A percentile compares a stretch with the other conserved stretches of the same genome.
These are phyloP conservation scores for Cryptosporidium meleagridis DNA, from an alignment of 169 alveolate species.

Conservation along the genomic window DNA sequence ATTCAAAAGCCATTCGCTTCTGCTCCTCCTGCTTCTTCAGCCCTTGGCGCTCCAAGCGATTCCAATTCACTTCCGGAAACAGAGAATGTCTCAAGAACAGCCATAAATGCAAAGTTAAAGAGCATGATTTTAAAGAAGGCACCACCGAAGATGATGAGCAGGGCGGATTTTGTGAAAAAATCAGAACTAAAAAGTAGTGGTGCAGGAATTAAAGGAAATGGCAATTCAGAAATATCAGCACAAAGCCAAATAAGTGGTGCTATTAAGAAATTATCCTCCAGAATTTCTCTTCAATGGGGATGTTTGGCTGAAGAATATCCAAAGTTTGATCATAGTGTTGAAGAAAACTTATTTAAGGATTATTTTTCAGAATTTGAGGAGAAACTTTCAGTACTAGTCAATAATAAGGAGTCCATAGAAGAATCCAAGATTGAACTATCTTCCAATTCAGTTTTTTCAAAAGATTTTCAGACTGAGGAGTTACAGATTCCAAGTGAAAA, in stretches of 20 bases:
- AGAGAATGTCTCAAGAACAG: neutral
- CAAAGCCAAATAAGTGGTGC: neutral
- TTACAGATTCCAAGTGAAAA: slow-evolving; percentile 32
- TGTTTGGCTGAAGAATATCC: slow-evolving; percentile 57
- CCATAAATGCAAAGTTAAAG: neutral
- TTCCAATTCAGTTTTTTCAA: slow-evolving; percentile 38
- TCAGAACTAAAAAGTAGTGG: neutral
- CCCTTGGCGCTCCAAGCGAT: too few species aligned
- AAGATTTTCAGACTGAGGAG: neutral
- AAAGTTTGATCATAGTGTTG: slow-evolving; percentile 2
- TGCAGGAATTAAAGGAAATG: neutral
- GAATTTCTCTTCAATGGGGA: slow-evolving; percentile 68
- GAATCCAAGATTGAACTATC: slow-evolving; percentile 11
- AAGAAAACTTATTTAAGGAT: slow-evolving; percentile 3
- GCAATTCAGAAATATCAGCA: neutral
- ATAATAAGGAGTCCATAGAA: neutral
- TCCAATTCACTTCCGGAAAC: neutral
- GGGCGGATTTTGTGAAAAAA: slow-evolving; percentile 44
- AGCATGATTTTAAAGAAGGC: slow-evolving; percentile 44
- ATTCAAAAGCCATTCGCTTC: neutral
- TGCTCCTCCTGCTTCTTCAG: neutral
- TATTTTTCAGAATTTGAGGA: slow-evolving; percentile 54
- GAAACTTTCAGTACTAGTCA: neutral
- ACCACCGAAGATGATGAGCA: slow-evolving; percentile 61
- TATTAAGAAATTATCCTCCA: slow-evolving; percentile 8